These are phyloP conservation scores for Chamaecrista fasciculata DNA, from an alignment of 306 rosid genomes.

Conservation along the genomic window DNA sequence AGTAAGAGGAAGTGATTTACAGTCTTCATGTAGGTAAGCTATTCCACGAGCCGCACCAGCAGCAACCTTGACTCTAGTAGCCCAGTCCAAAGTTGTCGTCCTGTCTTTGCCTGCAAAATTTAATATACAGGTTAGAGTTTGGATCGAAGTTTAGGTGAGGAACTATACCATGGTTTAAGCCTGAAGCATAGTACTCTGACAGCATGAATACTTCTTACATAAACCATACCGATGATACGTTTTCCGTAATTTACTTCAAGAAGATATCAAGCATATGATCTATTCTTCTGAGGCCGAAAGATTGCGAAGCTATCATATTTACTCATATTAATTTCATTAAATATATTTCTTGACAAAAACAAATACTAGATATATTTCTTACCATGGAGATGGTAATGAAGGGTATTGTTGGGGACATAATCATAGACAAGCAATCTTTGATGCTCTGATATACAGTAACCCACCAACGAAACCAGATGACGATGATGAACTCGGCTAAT, in stretches of 20 bases:
- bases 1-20: conserved; percentile 48
- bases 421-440: conserved; percentile 74
- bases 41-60: conserved; percentile 98
- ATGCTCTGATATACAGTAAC: conserved; percentile 81
- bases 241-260: not conserved
- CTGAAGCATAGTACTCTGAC: conserved; percentile 12
- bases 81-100: conserved; percentile 79
- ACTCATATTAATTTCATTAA: conserved; percentile 9
- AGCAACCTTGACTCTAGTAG: conserved; percentile 81
- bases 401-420: conserved; percentile 76
- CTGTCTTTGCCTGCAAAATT: conserved; percentile 47
- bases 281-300: not conserved
- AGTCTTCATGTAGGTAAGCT: conserved; percentile 96
- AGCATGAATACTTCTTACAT: not conserved
- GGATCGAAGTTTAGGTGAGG: conserved; percentile 7
- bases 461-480: conserved; percentile 94
- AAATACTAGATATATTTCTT: conserved; percentile 44
- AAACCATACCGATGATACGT: not conserved
- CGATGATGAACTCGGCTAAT: conserved; percentile 98
- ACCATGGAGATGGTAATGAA: conserved; percentile 94
- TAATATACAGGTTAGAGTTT: conserved; percentile 13
- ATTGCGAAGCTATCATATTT: not conserved
- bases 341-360: too few relatives aligned
- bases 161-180: conserved; percentile 9
- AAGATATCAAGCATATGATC: not conserved